These are phyloP conservation scores for Obelidium mucronatum DNA, from an alignment of 192 early-diverging fungal genomes.

Conservation along the genomic window DNA sequence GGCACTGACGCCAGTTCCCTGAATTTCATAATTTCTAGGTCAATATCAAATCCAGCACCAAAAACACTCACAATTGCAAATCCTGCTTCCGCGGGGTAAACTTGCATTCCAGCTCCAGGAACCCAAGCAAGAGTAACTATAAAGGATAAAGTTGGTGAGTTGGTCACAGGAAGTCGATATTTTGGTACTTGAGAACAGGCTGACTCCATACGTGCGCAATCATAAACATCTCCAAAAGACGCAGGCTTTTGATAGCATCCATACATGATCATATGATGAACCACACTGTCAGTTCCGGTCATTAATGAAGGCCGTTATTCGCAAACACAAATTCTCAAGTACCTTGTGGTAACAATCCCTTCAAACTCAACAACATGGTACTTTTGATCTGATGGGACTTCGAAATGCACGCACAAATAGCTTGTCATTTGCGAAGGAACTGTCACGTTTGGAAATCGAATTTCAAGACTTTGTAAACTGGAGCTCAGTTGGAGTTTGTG, in stretches of 20 bases:
- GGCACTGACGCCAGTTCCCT: neutral
- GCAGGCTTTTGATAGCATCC: constrained; percentile 10
- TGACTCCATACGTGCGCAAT: constrained; percentile 25
- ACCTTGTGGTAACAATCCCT: constrained; percentile 20
- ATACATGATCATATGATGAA: constrained; percentile 25
- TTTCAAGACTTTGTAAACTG: neutral
- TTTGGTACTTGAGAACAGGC: neutral
- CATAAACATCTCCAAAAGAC: constrained; percentile 2
- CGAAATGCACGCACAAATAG: constrained; percentile 30
- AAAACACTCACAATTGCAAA: constrained; percentile 16
- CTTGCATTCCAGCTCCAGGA: constrained; percentile 10
- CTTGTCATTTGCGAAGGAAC: constrained; percentile 1
- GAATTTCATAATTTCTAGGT: neutral
- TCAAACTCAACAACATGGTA: constrained; percentile 36
- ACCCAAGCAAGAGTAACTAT: constrained; percentile 18
- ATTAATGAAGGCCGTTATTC: too few species aligned
- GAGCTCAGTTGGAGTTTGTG: neutral
- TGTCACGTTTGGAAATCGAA: constrained; percentile 14
- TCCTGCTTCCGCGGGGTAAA: constrained; percentile 28
- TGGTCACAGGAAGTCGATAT: neutral
- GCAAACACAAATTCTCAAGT: neutral
- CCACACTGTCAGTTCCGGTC: neutral
- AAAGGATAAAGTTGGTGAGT: neutral
- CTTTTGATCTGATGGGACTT: constrained; percentile 30
- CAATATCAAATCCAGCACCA: neutral